phyloP scores from a whole-genome alignment of 2,329 filamentous ascomycete species.

The Sclerotinia borealis region DNA sequence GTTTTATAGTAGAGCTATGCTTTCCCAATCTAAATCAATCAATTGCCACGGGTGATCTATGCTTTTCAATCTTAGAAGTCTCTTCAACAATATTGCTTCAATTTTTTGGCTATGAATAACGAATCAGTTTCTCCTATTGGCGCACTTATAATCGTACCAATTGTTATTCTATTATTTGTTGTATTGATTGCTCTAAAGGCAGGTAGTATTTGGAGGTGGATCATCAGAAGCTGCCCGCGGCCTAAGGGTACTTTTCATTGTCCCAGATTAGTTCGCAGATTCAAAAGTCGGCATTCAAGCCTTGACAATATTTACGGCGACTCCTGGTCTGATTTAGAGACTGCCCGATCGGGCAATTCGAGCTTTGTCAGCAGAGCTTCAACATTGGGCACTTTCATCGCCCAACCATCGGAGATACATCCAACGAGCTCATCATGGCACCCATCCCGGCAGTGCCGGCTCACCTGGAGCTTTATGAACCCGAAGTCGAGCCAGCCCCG shows the following conservation, averaged over 20 bases:
- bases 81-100: constrained; percentile 24
- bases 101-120: constrained; percentile 33
- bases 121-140: constrained; percentile 37
- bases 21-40: not conserved
- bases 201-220: constrained; percentile 22
- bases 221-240: constrained; percentile 19
- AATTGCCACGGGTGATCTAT: not conserved
- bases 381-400: constrained; percentile 25
- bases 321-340: constrained; percentile 35
- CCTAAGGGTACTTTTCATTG: constrained; percentile 18
- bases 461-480: constrained; percentile 33
- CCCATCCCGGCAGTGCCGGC: constrained; percentile 26
- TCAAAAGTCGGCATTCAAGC: not conserved
- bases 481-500: constrained; percentile 38
- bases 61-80: not conserved
- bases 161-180: constrained; percentile 35
- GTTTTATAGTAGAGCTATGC: not conserved
- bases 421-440: constrained; percentile 33
- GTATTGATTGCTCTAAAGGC: constrained; percentile 31
- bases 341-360: constrained; percentile 25
- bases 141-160: constrained; percentile 42
- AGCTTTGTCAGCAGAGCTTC: constrained; percentile 17
- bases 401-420: constrained; percentile 15
- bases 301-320: constrained; percentile 31
- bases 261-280: constrained; percentile 21